Evolutionary conservation across 2,329 filamentous ascomycete genomes (phyloP).

Genomic region (Cytospora paraplurivora): DNA sequence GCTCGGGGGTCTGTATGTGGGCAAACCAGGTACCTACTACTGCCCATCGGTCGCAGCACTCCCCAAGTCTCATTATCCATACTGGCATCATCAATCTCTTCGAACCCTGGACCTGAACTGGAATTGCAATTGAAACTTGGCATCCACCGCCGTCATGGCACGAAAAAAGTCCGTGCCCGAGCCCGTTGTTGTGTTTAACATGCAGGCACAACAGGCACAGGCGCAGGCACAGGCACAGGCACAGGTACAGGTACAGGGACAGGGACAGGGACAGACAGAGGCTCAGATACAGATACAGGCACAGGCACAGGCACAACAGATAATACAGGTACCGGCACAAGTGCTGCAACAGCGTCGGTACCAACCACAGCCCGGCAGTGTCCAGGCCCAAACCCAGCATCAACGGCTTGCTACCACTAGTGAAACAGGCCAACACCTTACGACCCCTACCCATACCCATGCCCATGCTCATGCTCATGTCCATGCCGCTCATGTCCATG

Average conservation of each 20-base stretch:
- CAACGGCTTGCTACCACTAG: slow-evolving; percentile 34
- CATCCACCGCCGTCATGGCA: slow-evolving; percentile 19
- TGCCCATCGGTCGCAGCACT: no score
- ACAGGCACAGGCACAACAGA: slow-evolving; percentile 13
- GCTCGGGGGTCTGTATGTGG: slow-evolving; percentile 5
- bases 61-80: no score
- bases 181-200: slow-evolving; percentile 18
- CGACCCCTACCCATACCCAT: background rate
- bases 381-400: slow-evolving; percentile 22
- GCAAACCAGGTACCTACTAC: no score
- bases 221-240: slow-evolving; percentile 1
- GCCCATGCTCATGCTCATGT: slow-evolving; percentile 17
- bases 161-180: slow-evolving; percentile 28
- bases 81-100: no score
- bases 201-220: background rate
- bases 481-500: background rate
- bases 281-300: background rate
- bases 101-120: background rate
- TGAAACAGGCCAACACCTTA: slow-evolving; percentile 29
- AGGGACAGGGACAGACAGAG: slow-evolving; percentile 1
- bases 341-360: slow-evolving; percentile 6
- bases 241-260: background rate
- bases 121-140: background rate
- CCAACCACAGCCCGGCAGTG: background rate
- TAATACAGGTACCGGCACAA: background rate